Conservation (phyloP, 371 early-diverging fungal genomes). For the Apophysomyces ossiformis region DNA sequence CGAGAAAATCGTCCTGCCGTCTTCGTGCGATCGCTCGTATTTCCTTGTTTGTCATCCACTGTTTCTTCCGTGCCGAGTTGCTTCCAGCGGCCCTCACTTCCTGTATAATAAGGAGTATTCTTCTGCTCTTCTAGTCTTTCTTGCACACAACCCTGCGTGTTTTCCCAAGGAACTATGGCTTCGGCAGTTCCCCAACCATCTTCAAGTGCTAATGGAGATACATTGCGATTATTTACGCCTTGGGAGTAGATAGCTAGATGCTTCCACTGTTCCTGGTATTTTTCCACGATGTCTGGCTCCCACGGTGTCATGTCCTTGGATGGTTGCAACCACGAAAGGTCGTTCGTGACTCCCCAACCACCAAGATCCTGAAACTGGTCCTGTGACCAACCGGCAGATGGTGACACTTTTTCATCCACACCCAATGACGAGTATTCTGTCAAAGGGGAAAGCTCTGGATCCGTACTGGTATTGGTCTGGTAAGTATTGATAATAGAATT, state of each 20-base stretch:
- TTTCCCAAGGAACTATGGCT: not conserved
- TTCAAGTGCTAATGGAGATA: not conserved
- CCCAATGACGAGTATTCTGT: not conserved
- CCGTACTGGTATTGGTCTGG: too few relatives aligned
- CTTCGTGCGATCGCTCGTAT: too few relatives aligned
- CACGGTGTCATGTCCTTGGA: not conserved
- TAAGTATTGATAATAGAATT: too few relatives aligned
- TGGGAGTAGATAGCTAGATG: not conserved
- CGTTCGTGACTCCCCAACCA: not conserved
- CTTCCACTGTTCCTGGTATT: not conserved
- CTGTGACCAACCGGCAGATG: not conserved
- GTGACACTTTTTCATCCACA: not conserved
- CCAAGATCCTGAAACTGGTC: not conserved
- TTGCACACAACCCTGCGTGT: not conserved
- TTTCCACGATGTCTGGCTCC: not conserved
- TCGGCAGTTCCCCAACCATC: slow-evolving; percentile 1
- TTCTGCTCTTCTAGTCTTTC: not conserved
- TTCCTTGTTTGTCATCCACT: not conserved
- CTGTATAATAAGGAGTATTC: not conserved
- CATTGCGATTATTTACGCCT: not conserved
- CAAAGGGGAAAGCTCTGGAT: too few relatives aligned
- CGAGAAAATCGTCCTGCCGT: not conserved
- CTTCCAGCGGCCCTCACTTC: not conserved
- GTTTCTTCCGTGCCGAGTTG: not conserved
- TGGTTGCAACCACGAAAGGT: not conserved